These are phyloP conservation scores for Spergularia bocconei DNA, from an alignment of 148 eudicot genomes.

Conservation along the genomic window DNA sequence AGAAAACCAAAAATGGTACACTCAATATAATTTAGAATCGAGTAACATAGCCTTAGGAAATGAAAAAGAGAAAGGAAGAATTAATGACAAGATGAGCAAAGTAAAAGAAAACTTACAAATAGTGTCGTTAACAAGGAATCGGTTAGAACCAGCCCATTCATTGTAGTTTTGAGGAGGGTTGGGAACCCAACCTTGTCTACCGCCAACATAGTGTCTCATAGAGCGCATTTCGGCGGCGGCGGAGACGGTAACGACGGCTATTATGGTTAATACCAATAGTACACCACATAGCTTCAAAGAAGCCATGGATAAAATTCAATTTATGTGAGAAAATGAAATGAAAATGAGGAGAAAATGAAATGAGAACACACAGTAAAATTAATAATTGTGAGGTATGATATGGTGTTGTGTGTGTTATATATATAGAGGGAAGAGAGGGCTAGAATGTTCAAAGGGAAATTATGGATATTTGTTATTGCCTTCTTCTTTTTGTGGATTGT, in stretches of 20 bases:
- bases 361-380: neutral
- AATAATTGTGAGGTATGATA: constrained; percentile 6
- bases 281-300: constrained; percentile 9
- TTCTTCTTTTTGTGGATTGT: neutral
- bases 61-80: too few relatives aligned
- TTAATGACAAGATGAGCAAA: neutral
- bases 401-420: neutral
- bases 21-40: too few relatives aligned
- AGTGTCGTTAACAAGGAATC: constrained; percentile 63
- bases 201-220: constrained; percentile 45
- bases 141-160: constrained; percentile 51
- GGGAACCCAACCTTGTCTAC: constrained; percentile 59
- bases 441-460: constrained; percentile 12
- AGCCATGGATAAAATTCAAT: constrained; percentile 21
- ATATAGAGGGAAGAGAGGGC: constrained; percentile 13
- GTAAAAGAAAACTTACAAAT: constrained; percentile 35
- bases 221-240: constrained; percentile 24
- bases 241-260: constrained; percentile 1
- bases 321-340: neutral
- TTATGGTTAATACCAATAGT: neutral
- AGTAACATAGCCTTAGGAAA: too few relatives aligned
- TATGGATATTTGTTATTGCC: neutral
- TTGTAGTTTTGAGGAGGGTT: constrained; percentile 53
- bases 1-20: too few relatives aligned
- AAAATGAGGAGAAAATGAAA: neutral